These are phyloP conservation scores for Xylariaceae sp. DNA, from an alignment of 2,329 filamentous ascomycete species.

Conservation along the genomic window DNA sequence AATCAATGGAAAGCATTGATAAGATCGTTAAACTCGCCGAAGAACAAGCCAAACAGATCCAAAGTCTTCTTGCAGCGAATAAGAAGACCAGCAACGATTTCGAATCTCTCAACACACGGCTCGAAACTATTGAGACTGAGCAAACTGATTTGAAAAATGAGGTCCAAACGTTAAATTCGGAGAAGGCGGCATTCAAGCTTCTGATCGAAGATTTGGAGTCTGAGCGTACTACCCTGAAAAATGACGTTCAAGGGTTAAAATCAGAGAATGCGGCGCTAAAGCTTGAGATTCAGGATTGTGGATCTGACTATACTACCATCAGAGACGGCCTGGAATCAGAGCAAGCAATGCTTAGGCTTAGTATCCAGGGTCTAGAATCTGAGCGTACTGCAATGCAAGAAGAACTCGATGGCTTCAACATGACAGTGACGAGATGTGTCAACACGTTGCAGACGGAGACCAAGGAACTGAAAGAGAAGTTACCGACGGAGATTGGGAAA, in stretches of 20 bases:
- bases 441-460: conserved; percentile 7
- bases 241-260: too few relatives aligned
- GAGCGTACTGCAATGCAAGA: too few relatives aligned
- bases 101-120: conserved; percentile 2
- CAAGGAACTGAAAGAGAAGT: conserved; percentile 7
- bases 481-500: not conserved
- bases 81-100: conserved; percentile 2
- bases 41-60: conserved; percentile 17
- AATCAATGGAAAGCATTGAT: conserved; percentile 22
- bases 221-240: too few relatives aligned
- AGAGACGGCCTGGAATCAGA: too few relatives aligned
- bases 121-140: conserved; percentile 2
- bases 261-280: conserved; percentile 1
- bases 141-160: conserved; percentile 10
- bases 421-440: too few relatives aligned
- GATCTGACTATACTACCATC: too few relatives aligned
- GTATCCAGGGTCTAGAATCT: too few relatives aligned
- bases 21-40: conserved; percentile 14
- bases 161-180: conserved; percentile 14
- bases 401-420: too few relatives aligned
- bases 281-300: not conserved
- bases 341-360: too few relatives aligned
- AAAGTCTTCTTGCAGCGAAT: conserved; percentile 8
- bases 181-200: conserved; percentile 4
- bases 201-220: too few relatives aligned